Conservation (phyloP, 2,329 filamentous ascomycete species). For the Botryotinia globosa region DNA sequence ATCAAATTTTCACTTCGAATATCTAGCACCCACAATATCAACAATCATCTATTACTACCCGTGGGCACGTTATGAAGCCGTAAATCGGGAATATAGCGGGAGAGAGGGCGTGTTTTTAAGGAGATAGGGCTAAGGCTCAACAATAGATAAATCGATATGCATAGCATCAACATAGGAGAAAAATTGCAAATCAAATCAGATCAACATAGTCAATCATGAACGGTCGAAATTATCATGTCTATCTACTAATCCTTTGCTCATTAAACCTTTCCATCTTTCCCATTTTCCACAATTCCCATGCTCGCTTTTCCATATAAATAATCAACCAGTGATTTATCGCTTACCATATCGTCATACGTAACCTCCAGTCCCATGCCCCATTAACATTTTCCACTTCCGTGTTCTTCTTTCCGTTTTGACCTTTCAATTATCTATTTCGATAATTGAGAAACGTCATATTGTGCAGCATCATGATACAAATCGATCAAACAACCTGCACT, state of each 20-base stretch:
- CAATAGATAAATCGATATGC: background rate
- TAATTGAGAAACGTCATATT: constrained; percentile 35
- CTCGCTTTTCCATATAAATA: background rate
- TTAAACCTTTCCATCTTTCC: background rate
- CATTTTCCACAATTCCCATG: background rate
- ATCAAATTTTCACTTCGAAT: too few relatives aligned
- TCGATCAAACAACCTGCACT: constrained; percentile 93
- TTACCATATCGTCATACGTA: background rate
- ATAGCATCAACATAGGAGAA: background rate
- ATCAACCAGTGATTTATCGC: background rate
- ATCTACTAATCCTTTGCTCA: background rate
- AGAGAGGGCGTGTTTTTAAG: too few relatives aligned
- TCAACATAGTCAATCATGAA: background rate
- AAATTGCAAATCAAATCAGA: background rate
- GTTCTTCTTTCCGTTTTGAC: background rate
- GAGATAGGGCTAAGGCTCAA: too few relatives aligned
- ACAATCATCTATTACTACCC: background rate
- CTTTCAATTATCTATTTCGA: constrained; percentile 2
- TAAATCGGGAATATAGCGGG: background rate
- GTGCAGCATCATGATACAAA: constrained; percentile 84
- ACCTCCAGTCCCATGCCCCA: background rate
- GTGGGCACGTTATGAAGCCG: background rate
- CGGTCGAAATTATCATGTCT: background rate
- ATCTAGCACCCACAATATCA: background rate
- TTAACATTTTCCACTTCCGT: background rate